phyloP scores from a whole-genome alignment of 345 rosid genomes.

The Eucalyptus sideroxylon region DNA sequence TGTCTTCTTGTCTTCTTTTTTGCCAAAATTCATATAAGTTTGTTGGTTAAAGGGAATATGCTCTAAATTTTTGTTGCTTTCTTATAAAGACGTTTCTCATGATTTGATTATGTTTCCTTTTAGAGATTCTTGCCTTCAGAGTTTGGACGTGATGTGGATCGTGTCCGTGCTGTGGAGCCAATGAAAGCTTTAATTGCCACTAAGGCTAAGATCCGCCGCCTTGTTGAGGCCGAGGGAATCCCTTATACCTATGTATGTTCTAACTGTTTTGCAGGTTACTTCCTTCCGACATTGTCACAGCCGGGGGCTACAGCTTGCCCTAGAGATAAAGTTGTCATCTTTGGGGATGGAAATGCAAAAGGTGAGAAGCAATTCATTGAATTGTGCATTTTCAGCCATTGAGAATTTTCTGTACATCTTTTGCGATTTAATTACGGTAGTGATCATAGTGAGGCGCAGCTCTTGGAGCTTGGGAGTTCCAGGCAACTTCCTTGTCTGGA shows the following conservation, averaged over 20 bases:
- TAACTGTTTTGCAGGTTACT: neutral
- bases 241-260: neutral
- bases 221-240: neutral
- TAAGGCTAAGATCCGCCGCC: neutral
- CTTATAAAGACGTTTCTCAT: neutral
- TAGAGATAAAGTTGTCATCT: neutral
- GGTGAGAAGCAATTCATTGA: neutral
- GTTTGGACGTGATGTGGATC: neutral
- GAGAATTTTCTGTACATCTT: neutral
- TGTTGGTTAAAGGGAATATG: neutral
- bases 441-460: neutral
- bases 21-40: neutral
- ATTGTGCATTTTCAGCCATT: neutral
- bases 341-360: slow-evolving; percentile 1
- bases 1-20: neutral
- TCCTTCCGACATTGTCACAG: neutral
- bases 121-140: slow-evolving; percentile 1
- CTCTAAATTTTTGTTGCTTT: neutral
- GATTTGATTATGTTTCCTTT: neutral
- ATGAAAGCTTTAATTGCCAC: neutral
- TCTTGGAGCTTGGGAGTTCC: neutral
- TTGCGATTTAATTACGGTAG: neutral
- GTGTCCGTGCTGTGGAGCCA: neutral
- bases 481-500: neutral
- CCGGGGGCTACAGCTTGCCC: neutral